A percentile compares a stretch with the other conserved stretches of the same genome.
Evolutionary conservation across 169 alveolate species (phyloP).

Genomic region (Cryptosporidium bovis): DNA sequence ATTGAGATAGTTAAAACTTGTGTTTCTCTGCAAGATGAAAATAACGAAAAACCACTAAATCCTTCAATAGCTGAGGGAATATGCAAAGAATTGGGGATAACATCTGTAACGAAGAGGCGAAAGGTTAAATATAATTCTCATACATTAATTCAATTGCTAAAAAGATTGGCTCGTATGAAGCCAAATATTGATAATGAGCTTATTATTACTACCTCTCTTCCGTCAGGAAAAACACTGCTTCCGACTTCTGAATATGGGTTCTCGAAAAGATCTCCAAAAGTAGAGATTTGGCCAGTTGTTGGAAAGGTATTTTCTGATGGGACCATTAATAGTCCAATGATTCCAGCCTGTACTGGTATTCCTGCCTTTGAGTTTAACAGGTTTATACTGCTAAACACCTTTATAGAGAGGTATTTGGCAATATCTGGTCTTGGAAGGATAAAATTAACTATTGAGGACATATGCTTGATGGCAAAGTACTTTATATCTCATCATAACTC

Average conservation of each 20-base stretch:
- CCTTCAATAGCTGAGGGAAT: conserved; percentile 28
- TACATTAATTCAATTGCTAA: conserved; percentile 14
- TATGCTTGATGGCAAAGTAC: conserved; percentile 14
- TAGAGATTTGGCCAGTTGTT: conserved; percentile 36
- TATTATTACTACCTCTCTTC: conserved; percentile 15
- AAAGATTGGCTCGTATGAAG: conserved; percentile 11
- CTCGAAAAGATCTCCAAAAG: conserved; percentile 2
- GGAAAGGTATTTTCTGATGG: conserved; percentile 62
- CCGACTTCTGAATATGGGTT: conserved; percentile 39
- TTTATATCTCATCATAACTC: conserved; percentile 10
- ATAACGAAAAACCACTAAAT: not conserved
- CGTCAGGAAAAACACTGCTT: conserved; percentile 44
- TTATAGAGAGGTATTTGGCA: conserved; percentile 19
- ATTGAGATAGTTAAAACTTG: conserved; percentile 11
- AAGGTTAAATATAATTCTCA: conserved; percentile 5
- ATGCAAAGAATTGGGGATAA: conserved; percentile 59
- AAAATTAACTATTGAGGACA: conserved; percentile 58
- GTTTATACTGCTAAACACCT: conserved; percentile 5
- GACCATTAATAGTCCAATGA: conserved; percentile 16
- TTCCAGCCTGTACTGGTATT: conserved; percentile 59
- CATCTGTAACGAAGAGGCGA: not conserved
- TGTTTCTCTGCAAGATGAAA: conserved; percentile 15
- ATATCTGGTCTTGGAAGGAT: conserved; percentile 40
- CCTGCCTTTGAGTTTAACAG: conserved; percentile 46
- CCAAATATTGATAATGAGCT: conserved; percentile 4